Percentiles rank a stretch among this genome's conserved stretches.
Conservation (phyloP, 805 yeast species). For the Candida awuae region DNA sequence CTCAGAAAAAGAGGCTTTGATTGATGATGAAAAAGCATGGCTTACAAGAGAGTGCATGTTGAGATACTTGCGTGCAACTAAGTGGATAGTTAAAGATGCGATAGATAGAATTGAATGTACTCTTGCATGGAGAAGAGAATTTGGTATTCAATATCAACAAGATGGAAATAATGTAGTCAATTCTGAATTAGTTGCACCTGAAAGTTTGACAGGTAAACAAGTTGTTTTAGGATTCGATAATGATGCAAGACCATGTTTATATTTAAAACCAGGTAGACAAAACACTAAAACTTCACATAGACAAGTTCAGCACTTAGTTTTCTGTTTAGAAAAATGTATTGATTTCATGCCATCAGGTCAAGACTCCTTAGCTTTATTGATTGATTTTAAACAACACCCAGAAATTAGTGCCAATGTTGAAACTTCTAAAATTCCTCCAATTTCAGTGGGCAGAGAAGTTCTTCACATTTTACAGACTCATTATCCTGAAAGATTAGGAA, state of each 20-base stretch:
- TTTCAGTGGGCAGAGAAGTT: conserved; percentile 84
- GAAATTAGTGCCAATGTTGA: conserved; percentile 40
- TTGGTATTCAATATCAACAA: conserved; percentile 54
- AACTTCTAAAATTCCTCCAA: conserved; percentile 75
- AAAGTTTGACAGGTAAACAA: conserved; percentile 89
- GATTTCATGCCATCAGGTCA: conserved; percentile 96
- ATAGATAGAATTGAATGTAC: conserved; percentile 69
- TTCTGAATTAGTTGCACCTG: conserved; percentile 47
- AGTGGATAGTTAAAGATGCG: conserved; percentile 72
- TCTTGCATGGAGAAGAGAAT: conserved; percentile 88
- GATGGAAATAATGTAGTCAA: conserved; percentile 43
- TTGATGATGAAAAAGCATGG: conserved; percentile 75
- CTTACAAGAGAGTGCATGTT: conserved; percentile 83
- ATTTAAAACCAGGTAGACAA: conserved; percentile 90
- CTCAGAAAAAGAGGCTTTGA: conserved; percentile 31
- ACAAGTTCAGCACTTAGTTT: conserved; percentile 95
- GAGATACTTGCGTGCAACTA: conserved; percentile 88
- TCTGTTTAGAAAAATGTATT: conserved; percentile 83
- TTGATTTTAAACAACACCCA: conserved; percentile 84
- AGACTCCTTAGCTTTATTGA: conserved; percentile 82
- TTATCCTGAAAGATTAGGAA: conserved; percentile 94
- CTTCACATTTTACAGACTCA: conserved; percentile 91
- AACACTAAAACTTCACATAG: conserved; percentile 84
- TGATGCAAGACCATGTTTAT: conserved; percentile 84
- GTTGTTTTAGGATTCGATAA: conserved; percentile 86